These are phyloP conservation scores for Forsythia viridissima DNA, from an alignment of 257 asterid genomes.

Conservation along the genomic window DNA sequence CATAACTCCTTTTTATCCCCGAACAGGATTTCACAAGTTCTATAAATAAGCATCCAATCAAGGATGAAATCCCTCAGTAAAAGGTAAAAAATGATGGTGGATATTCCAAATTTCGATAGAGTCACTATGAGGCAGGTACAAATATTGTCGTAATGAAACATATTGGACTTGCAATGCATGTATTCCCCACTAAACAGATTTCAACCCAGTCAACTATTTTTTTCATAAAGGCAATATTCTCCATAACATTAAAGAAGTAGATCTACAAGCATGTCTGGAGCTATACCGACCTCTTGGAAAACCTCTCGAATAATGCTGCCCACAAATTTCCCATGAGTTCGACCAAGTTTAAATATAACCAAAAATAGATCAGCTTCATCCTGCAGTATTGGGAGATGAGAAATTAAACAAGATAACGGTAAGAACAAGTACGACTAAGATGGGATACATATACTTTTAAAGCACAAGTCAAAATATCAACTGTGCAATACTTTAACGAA, in stretches of 20 bases:
- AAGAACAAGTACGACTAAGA: background rate
- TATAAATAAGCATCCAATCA: background rate
- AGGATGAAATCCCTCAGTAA: background rate
- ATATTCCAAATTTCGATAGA: background rate
- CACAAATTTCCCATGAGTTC: constrained; percentile 61
- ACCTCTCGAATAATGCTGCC: constrained; percentile 50
- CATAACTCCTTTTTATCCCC: background rate
- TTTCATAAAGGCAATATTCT: no score
- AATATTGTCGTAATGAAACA: background rate
- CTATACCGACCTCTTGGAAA: constrained; percentile 58
- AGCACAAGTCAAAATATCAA: background rate
- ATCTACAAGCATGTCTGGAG: constrained; percentile 19
- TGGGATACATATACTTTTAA: background rate
- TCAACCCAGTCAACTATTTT: background rate
- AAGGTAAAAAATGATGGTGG: background rate
- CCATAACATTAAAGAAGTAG: constrained; percentile 12
- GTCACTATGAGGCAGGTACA: background rate
- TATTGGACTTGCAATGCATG: background rate
- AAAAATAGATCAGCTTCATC: constrained; percentile 78
- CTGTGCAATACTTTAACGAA: background rate
- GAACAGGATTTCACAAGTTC: background rate
- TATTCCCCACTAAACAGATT: constrained; percentile 7
- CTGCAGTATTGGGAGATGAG: constrained; percentile 43
- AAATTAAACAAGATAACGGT: background rate
- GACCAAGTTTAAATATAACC: constrained; percentile 61